Base-by-base conservation (phyloP, 2,329 filamentous ascomycete species). In the Ophiosphaerella narmari region DNA sequence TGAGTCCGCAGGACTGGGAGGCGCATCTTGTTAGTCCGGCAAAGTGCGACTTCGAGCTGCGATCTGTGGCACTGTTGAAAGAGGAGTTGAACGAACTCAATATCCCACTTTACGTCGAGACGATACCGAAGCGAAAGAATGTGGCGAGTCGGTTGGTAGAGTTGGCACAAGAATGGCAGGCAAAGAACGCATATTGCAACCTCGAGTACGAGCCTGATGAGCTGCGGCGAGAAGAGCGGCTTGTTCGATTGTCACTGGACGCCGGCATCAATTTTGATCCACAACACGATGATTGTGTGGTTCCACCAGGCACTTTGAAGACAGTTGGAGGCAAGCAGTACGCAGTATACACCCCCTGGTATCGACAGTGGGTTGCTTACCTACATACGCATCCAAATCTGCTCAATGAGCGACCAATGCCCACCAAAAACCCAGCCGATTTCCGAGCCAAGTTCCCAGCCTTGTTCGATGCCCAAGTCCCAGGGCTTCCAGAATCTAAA, bases 181-280 rank as follows among this genome's bases (percentile, higher is more conserved):
- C 84, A 1, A 86, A 80, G 41, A 88, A 94, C 63, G 58, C 96
- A 2, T 95, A 86, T 63, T 86, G 88, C 40, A 96, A 96, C 66
- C 84, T 91, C 49, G 91, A 96, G 69, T 96, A 96, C 64, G 92
- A 96, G 70, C 90, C 95, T 0, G 92, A 97, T 66, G 92, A 96
- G 74, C 74, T 96, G 50, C 80, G 91, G 37, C 80, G 91, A 5
- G 92, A 97, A 63, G 84, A 86, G 1, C 78, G 77, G 24, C 74
- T 96, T 63, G 80, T 90, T 1, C 80, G 77, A 24, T 71, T 79
- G 35, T 83, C 87, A 52, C 74, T 87, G 1, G 79, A 85, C 13
- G 82, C 81, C 11, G 86, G 83, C 0, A 83, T 93, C 39, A 79
- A 82, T 1, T 86, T 95, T 59, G 81, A 86, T n/a, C 82, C 86